A percentile compares a stretch with the other conserved stretches of the same genome.
These are phyloP conservation scores for Wickerhamiella occidentalis DNA, from an alignment of 805 yeast genomes.

Conservation along the genomic window DNA sequence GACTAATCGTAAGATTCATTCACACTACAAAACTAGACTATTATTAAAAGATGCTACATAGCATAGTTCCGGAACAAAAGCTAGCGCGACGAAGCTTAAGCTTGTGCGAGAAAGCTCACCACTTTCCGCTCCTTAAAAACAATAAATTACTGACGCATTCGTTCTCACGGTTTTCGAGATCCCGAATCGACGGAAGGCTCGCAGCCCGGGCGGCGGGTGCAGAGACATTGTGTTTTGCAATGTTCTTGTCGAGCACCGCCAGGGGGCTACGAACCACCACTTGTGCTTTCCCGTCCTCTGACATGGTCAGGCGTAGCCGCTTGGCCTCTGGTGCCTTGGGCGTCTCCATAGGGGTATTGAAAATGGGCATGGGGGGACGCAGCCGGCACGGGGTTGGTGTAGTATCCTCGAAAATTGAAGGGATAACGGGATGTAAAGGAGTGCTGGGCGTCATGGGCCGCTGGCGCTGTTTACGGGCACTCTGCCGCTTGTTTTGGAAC, in stretches of 20 bases:
- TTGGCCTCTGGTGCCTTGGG: conserved; percentile 15
- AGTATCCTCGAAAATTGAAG: background rate
- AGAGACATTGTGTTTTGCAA: background rate
- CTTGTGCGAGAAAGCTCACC: background rate
- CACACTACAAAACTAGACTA: background rate
- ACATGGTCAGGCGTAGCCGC: conserved; percentile 26
- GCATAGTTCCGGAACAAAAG: background rate
- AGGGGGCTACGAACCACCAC: conserved; percentile 25
- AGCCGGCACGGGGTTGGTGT: conserved; percentile 7
- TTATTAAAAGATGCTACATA: background rate
- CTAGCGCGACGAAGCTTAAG: too few relatives aligned
- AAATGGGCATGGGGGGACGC: conserved; percentile 12
- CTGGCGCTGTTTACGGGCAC: conserved; percentile 8
- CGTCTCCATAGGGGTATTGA: conserved; percentile 10
- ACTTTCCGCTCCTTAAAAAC: conserved; percentile 25
- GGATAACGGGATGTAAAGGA: conserved; percentile 1
- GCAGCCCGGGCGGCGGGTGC: conserved; percentile 14
- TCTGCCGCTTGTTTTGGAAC: conserved; percentile 92
- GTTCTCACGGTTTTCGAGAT: conserved; percentile 20
- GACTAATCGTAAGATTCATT: too few relatives aligned
- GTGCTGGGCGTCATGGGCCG: conserved; percentile 9
- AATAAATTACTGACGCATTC: conserved; percentile 29
- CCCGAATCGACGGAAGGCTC: conserved; percentile 17
- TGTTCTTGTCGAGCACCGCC: conserved; percentile 13
- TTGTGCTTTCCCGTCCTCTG: conserved; percentile 32